Conservation (phyloP, 2,329 filamentous ascomycete genomes). For the Helicocarpus griseus region DNA sequence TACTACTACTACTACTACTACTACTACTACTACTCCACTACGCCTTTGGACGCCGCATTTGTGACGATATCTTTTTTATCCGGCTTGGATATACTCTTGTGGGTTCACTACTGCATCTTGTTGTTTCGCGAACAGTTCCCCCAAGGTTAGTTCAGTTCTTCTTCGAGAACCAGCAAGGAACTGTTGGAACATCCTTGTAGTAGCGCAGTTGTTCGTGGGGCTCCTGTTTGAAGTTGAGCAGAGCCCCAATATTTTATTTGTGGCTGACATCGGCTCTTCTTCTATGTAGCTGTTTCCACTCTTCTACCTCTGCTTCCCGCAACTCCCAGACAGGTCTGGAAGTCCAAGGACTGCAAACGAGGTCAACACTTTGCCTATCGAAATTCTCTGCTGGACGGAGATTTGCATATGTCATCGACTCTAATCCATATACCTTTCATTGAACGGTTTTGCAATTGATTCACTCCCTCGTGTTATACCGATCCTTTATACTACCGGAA, state of each 20-base stretch:
- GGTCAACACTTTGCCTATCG: background rate
- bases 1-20: background rate
- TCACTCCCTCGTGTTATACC: background rate
- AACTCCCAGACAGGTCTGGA: background rate
- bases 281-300: no score
- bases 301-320: no score
- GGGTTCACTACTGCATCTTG: background rate
- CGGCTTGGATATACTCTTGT: background rate
- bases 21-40: background rate
- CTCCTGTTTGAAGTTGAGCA: conserved; percentile 2
- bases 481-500: background rate
- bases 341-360: background rate
- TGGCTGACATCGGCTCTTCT: background rate
- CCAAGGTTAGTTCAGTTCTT: background rate
- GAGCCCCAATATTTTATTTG: background rate
- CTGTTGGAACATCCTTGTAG: conserved; percentile 5
- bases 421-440: background rate
- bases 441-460: background rate
- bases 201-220: conserved; percentile 1
- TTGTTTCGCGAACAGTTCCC: background rate
- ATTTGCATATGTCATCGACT: background rate
- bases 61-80: background rate
- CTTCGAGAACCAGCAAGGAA: background rate
- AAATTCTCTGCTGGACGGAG: conserved; percentile 1
- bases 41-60: background rate